Base-by-base conservation (phyloP, 2,329 filamentous ascomycete genomes). In the Meredithiella fracta region DNA sequence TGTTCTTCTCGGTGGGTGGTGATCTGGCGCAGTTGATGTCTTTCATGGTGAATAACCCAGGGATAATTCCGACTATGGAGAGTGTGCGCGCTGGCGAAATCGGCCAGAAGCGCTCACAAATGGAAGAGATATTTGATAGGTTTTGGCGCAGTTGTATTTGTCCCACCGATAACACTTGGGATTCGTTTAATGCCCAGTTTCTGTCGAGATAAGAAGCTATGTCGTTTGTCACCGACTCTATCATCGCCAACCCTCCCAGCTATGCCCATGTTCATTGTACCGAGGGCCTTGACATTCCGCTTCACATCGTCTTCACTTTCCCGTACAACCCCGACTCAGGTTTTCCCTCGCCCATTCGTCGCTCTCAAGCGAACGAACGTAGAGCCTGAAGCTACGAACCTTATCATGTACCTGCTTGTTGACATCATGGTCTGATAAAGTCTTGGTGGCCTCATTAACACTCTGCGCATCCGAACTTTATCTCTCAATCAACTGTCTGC, bases 341-440 rank as follows among this genome's bases (percentile, higher is more conserved):
- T 79, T 0, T 91, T 91, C 60, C 84, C 85, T 0, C 86, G 91
- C 64, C 86, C 86, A 0, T 66, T 91, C 52, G 85, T 85, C 8
- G 87, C 80, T 63, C 83, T 91, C 66, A 85, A 83, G 63, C 76
- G 76, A 59, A 80, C 76, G 15, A 86, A 87, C 60, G 77, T 87
- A 7, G 83, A 89, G 62, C 73, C 77, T 1, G 79, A 78, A 20
- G 86, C 86, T 64, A 80, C 82, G 11, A 92, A 91, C 66, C 88
- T 86, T 64, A 86, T 91, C 65, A 84, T 79, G 1, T 92, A 90
- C 64, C 81, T 84, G 0, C 68, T 91, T 37, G 84, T 91, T 1
- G 86, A 91, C 64, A 83, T 87, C 78, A 86, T 91, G 76, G 85
- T 88, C 1, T 95, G 89, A 89, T 88, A 95, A 67, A 90, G 89